phyloP scores from a whole-genome alignment of 2,329 filamentous ascomycete genomes.

The Pestalotiopsis sp. region DNA sequence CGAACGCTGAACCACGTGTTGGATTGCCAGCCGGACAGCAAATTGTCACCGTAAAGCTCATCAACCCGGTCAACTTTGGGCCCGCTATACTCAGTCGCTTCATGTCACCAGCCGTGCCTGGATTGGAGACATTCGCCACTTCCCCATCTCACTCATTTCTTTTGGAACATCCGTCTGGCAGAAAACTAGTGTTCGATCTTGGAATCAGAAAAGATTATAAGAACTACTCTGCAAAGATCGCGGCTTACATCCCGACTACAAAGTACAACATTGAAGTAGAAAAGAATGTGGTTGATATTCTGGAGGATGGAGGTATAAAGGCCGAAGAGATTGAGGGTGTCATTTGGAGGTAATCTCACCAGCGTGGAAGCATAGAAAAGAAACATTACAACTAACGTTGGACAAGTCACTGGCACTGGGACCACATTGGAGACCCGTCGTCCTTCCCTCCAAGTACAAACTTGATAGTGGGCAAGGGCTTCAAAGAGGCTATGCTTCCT shows the following conservation, averaged over 20 bases:
- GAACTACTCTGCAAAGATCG: background rate
- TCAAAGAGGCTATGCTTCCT: slow-evolving; percentile 26
- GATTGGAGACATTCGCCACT: slow-evolving; percentile 32
- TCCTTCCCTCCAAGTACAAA: slow-evolving; percentile 45
- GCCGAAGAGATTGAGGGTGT: slow-evolving; percentile 25
- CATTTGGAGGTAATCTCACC: slow-evolving; percentile 33
- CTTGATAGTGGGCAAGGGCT: slow-evolving; percentile 37
- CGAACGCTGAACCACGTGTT: slow-evolving; percentile 10
- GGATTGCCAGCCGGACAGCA: slow-evolving; percentile 20
- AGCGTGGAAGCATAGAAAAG: background rate
- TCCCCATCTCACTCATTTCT: slow-evolving; percentile 30
- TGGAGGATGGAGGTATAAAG: slow-evolving; percentile 20
- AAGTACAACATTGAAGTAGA: slow-evolving; percentile 13
- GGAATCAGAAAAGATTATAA: slow-evolving; percentile 15
- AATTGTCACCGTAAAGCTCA: slow-evolving; percentile 32
- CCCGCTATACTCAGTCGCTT: slow-evolving; percentile 40
- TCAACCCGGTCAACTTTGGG: slow-evolving; percentile 42
- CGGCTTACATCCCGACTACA: background rate
- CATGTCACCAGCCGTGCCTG: slow-evolving; percentile 39
- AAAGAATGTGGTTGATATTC: slow-evolving; percentile 23
- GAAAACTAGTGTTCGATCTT: slow-evolving; percentile 15
- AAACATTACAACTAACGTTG: background rate
- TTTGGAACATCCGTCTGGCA: background rate
- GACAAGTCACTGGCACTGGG: slow-evolving; percentile 44
- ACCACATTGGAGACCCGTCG: slow-evolving; percentile 50